phyloP scores from a whole-genome alignment of 164 flowering plant species.

The Piper betle region DNA sequence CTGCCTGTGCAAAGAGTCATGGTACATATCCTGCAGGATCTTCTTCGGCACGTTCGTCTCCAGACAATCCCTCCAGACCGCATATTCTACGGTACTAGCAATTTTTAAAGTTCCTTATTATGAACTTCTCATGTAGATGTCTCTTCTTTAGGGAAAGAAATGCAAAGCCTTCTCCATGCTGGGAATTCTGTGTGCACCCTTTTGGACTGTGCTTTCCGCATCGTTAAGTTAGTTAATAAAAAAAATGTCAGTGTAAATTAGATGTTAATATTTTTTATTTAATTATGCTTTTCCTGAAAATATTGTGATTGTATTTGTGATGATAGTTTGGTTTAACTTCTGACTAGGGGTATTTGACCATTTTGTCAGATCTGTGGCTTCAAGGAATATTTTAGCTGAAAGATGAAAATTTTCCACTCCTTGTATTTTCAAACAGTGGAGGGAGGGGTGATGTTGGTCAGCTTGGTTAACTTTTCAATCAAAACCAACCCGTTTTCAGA shows the following conservation, averaged over 20 bases:
- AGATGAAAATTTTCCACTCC: constrained; percentile 36
- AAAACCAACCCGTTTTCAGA: constrained; percentile 16
- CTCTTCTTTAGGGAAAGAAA: too few relatives aligned
- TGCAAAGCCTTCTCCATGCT: too few relatives aligned
- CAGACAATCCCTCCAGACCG: constrained; percentile 82
- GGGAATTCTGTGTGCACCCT: too few relatives aligned
- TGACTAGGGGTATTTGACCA: constrained; percentile 56
- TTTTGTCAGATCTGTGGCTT: constrained; percentile 31
- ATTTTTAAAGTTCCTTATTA: neutral
- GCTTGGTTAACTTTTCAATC: constrained; percentile 10
- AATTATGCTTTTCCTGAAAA: too few relatives aligned
- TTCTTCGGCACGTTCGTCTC: constrained; percentile 44
- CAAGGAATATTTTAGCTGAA: constrained; percentile 27
- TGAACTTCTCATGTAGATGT: too few relatives aligned
- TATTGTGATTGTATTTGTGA: constrained; percentile 19
- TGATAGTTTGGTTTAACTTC: constrained; percentile 25
- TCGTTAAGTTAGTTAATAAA: too few relatives aligned
- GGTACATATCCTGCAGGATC: constrained; percentile 31
- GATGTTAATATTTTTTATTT: too few relatives aligned
- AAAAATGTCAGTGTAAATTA: too few relatives aligned
- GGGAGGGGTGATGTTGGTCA: constrained; percentile 20
- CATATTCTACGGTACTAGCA: constrained; percentile 42
- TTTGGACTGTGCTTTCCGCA: too few relatives aligned
- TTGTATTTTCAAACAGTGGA: constrained; percentile 17
- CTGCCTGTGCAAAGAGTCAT: constrained; percentile 35